These are phyloP conservation scores for Pyrus hybrid DNA, from an alignment of 331 rosid species.

Conservation along the genomic window DNA sequence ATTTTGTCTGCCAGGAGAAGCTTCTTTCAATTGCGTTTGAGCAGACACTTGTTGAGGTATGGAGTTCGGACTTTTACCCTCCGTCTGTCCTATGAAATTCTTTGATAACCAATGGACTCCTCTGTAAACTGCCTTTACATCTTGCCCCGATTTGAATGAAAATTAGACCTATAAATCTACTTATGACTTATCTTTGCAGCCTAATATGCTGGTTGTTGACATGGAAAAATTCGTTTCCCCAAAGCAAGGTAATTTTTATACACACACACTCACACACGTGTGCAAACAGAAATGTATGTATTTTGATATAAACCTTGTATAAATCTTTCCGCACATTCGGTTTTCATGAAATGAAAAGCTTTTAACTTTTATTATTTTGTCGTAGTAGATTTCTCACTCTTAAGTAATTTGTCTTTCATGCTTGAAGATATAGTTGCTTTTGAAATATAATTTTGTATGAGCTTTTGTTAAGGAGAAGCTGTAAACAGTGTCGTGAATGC, in stretches of 20 bases:
- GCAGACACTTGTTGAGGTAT: constrained; percentile 97
- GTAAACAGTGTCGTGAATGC: not conserved
- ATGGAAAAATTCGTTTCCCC: constrained; percentile 80
- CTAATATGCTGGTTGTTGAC: constrained; percentile 97
- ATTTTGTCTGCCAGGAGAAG: constrained; percentile 57
- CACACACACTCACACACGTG: not conserved
- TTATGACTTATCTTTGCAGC: constrained; percentile 50
- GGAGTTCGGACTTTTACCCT: not conserved
- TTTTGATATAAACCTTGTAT: not conserved
- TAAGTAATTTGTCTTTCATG: not conserved
- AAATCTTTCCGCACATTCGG: not conserved
- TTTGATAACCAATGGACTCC: not conserved
- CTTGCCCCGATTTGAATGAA: not conserved
- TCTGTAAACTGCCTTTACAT: not conserved
- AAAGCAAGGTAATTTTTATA: constrained; percentile 35
- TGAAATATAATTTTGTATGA: not conserved
- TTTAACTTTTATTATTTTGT: too few species aligned
- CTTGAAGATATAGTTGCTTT: not conserved
- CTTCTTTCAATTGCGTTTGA: constrained; percentile 91
- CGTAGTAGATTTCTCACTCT: not conserved
- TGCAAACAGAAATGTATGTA: not conserved
- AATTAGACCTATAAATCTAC: not conserved
- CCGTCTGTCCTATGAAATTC: too few species aligned
- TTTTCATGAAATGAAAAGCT: not conserved
- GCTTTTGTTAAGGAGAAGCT: not conserved